Base-by-base conservation (phyloP, 2,329 filamentous ascomycete genomes). In the Pseudocercospora ulei region DNA sequence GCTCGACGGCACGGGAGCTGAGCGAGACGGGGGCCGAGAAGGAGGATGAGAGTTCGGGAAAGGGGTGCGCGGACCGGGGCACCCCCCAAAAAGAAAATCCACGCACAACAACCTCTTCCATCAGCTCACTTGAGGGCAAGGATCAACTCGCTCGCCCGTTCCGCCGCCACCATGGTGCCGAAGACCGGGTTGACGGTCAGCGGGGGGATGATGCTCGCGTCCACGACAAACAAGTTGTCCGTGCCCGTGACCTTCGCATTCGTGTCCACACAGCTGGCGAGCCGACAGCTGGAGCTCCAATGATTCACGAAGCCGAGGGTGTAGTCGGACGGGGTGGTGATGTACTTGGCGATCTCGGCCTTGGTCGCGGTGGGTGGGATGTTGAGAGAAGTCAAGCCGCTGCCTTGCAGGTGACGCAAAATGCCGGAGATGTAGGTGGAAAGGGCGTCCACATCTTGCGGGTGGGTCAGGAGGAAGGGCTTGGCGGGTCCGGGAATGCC, bases 121-220 rank as follows among this genome's bases (percentile, higher is more conserved):
- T n/a, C n/a, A n/a, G n/a, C 11, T 4, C 19, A 37, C 19, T 49
- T 38, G 36, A 61, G 35, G 14, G 47, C 55, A 43, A 65, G 52
- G 47, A 73, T 70, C 47, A 65, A 58, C 55, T 73, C 70, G 2
- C 65, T 62, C 1, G 65, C 71, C 46, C 62, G 64, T 58, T 73
- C 71, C 0, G 63, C 71, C 3, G 66, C 69, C 12, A 70, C 64
- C 68, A 73, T 73, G 16, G 71, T 62, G 0, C 68, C 70, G 53
- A 73, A 69, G 46, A 70, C 68, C 1, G 71, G 71, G 48, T 73
- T 73, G 1, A 70, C 68, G 0, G 68, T 72, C 48, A 74, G 52
- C 1, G 70, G 70, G 18, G 63, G 53, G 5, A 71, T 45, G 24
- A 73, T 69, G 22, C 65, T 68, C 0, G 64, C 65, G 51, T 73